These are phyloP conservation scores for Megacollybia platyphylla DNA, from an alignment of 1,284 basidiomycete genomes.

Conservation along the genomic window DNA sequence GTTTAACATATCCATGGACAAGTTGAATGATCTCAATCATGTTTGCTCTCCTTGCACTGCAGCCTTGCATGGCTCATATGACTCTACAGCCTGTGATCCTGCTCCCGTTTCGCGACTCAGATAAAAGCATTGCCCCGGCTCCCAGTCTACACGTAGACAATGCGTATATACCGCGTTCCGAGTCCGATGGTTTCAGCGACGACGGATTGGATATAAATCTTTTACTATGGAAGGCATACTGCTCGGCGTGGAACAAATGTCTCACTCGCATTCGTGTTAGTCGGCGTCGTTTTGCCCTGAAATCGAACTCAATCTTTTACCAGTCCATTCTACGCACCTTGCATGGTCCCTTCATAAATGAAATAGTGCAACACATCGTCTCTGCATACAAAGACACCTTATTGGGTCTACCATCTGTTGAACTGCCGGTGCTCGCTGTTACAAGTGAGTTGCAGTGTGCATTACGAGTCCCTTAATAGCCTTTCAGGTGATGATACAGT, in stretches of 20 bases:
- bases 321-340: constrained; percentile 31
- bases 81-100: constrained; percentile 17
- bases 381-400: constrained; percentile 24
- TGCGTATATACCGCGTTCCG: constrained; percentile 1
- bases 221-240: constrained; percentile 33
- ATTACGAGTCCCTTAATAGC: constrained; percentile 1
- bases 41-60: not conserved
- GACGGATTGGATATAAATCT: constrained; percentile 18
- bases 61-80: not conserved
- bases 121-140: constrained; percentile 13
- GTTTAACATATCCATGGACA: not conserved
- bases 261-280: constrained; percentile 32
- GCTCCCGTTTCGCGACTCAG: constrained; percentile 16
- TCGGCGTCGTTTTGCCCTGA: not conserved
- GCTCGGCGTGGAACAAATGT: constrained; percentile 34
- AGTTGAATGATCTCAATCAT: not conserved
- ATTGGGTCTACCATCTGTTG: constrained; percentile 34
- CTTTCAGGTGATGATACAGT: constrained; percentile 21
- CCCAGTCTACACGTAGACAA: constrained; percentile 3
- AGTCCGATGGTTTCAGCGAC: not conserved
- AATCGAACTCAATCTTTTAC: not conserved
- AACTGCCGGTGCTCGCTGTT: constrained; percentile 42
- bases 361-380: constrained; percentile 25
- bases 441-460: constrained; percentile 24
- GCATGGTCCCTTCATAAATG: constrained; percentile 27